Evolutionary conservation across 495 filamentous ascomycete species (phyloP), one percentile per base, ranked within the genome.

Genomic region (Glutinoglossum americanum): DNA sequence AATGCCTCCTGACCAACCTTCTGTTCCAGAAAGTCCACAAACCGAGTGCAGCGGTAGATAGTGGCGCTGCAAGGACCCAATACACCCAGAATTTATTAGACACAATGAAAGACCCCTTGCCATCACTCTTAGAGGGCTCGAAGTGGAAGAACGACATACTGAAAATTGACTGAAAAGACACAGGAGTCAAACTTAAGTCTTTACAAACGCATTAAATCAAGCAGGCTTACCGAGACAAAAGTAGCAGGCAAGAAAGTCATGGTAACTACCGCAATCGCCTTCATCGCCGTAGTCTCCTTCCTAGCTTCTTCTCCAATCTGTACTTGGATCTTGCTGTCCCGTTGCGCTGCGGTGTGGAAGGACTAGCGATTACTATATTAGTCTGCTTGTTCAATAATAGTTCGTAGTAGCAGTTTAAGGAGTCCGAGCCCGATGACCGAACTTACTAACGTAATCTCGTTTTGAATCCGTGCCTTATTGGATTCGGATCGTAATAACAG

Each of bases 301-400:
- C 61, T 65, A 48, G 63, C 56, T 33, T 58, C 60, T 54, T 57
- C 59, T 57, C 59, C 60, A 30, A 62, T 57, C 27, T 23, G 33
- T 7, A 61, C 48, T 21, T 54, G 48, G 53, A 60, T 57, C 53
- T 57, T 59, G 44, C 58, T 62, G 21, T 62, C 60, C 51, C 58
- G 27, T 32, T 62, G 60, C 11, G 60, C 60, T 37, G 51, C 58
- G 10, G 49, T 15, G 57, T 60, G 51, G 60, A 58, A 61, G 15
- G 60, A 37, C 60, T 61, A 51, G 26, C 47, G 13, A 51, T 28
- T 23, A 51, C 47, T 28, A 13, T 10, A 51, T 23, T 51, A 23
- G 47, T 51, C 13, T 10, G 21, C 47, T 5, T 28, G 30, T 39
- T 23, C 54, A 26, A 23, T 33, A 33, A 23, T n/a, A 19, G 25